Evolutionary conservation across 2,329 filamentous ascomycete genomes (phyloP).

Genomic region (Colletotrichum karsti): DNA sequence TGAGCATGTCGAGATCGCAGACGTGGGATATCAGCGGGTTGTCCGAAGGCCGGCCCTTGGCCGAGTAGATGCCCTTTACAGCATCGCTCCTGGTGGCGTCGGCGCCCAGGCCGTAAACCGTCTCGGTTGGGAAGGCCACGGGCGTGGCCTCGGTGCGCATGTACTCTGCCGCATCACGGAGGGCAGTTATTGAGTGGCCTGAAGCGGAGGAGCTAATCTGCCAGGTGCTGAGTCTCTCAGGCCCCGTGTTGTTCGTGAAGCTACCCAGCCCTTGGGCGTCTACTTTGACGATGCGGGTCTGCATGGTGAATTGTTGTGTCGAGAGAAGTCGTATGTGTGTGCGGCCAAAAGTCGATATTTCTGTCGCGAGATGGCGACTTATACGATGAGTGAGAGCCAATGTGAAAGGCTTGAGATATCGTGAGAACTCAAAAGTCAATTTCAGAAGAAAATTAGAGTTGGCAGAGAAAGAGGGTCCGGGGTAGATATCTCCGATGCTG

Average conservation of each 20-base stretch:
- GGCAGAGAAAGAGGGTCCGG: conserved; percentile 14
- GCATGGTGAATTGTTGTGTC: conserved; percentile 37
- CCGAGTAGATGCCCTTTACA: conserved; percentile 90
- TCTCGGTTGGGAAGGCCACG: conserved; percentile 96
- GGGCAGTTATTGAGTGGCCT: conserved; percentile 43
- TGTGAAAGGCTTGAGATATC: not conserved
- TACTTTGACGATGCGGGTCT: conserved; percentile 50
- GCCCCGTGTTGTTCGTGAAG: conserved; percentile 39
- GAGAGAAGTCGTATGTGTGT: not conserved
- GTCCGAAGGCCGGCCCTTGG: conserved; percentile 90
- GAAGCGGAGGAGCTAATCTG: conserved; percentile 41
- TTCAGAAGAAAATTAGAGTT: not conserved
- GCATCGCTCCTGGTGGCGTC: conserved; percentile 88
- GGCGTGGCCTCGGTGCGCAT: conserved; percentile 75
- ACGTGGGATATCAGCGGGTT: conserved; percentile 97
- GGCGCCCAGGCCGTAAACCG: conserved; percentile 95
- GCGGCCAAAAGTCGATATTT: not conserved
- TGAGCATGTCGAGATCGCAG: conserved; percentile 80
- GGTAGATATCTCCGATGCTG: conserved; percentile 4
- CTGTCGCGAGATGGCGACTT: conserved; percentile 21
- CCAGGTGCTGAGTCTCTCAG: conserved; percentile 52
- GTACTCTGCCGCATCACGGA: conserved; percentile 72
- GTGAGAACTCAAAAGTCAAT: not conserved
- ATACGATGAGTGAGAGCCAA: conserved; percentile 22
- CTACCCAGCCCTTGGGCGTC: conserved; percentile 41